These are phyloP conservation scores for Chaetomiaceae sp. DNA, from an alignment of 2,329 filamentous ascomycete genomes.

Conservation along the genomic window DNA sequence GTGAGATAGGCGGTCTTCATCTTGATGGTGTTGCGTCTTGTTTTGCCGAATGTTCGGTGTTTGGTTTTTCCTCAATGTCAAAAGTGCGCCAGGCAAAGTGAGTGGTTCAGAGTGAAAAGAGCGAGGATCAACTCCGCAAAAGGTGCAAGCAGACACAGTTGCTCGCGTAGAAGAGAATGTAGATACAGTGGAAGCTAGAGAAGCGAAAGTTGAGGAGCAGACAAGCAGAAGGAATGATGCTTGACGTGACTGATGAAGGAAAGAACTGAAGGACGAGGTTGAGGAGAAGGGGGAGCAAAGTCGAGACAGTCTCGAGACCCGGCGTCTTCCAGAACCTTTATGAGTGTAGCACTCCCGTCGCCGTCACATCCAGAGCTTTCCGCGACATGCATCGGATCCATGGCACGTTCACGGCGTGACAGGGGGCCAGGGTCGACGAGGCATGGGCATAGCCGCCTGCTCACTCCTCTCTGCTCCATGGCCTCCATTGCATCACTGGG, in stretches of 20 bases:
- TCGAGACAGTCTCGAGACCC: conserved; percentile 11
- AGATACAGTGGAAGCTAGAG: conserved; percentile 27
- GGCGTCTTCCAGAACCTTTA: conserved; percentile 13
- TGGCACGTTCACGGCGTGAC: conserved; percentile 2
- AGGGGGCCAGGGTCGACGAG: background rate
- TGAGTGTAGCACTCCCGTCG: conserved; percentile 8
- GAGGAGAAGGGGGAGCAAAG: conserved; percentile 23
- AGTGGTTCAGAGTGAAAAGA: conserved; percentile 22
- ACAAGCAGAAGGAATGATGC: conserved; percentile 31
- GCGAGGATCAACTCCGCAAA: conserved; percentile 34
- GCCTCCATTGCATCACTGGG: conserved; percentile 9
- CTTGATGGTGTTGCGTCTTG: conserved; percentile 28
- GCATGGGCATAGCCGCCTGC: conserved; percentile 7
- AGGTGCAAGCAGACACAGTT: conserved; percentile 30
- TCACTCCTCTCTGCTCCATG: background rate
- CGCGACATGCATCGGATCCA: conserved; percentile 9
- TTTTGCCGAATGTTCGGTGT: conserved; percentile 10
- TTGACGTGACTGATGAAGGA: conserved; percentile 23
- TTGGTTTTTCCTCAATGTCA: conserved; percentile 17
- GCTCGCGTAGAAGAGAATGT: conserved; percentile 29
- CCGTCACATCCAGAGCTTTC: conserved; percentile 3
- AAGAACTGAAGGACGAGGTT: conserved; percentile 14
- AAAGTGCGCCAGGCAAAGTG: conserved; percentile 15
- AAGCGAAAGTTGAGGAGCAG: conserved; percentile 25
- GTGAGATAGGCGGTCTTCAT: conserved; percentile 46